A percentile compares a stretch with the other conserved stretches of the same genome.
phyloP scores from a whole-genome alignment of 148 eudicot species.

The Rhododendron griersonianum region DNA sequence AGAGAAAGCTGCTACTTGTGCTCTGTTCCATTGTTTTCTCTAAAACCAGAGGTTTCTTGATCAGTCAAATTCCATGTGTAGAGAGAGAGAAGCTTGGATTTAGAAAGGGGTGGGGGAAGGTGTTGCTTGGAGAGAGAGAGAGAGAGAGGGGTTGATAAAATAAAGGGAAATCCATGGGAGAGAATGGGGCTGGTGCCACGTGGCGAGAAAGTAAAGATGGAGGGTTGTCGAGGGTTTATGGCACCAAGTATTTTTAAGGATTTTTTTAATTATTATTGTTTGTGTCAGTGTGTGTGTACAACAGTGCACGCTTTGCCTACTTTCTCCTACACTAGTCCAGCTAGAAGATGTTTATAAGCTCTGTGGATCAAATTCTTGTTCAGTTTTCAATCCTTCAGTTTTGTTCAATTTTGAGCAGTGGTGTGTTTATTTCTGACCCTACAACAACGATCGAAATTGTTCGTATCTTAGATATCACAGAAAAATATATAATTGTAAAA shows the following conservation, averaged over 20 bases:
- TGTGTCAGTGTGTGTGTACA: neutral
- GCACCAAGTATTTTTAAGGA: neutral
- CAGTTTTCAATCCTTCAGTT: too few relatives aligned
- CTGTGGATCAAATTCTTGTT: too few relatives aligned
- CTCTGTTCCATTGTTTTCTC: constrained; percentile 4
- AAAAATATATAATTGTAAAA: too few relatives aligned
- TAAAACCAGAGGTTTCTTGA: neutral
- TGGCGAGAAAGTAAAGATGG: constrained; percentile 8
- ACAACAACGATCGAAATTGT: too few relatives aligned
- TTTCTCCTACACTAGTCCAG: neutral
- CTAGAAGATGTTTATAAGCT: neutral
- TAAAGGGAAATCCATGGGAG: neutral
- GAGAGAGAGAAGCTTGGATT: neutral
- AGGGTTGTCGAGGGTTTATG: constrained; percentile 17
- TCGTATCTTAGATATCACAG: too few relatives aligned
- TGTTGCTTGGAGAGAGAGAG: neutral
- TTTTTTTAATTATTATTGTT: too few relatives aligned
- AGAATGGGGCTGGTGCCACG: constrained; percentile 15
- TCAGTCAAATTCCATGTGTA: neutral
- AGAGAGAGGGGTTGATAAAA: neutral
- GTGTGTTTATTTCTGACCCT: too few relatives aligned
- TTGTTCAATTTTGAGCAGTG: neutral
- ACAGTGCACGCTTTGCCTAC: neutral
- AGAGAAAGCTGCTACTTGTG: neutral
- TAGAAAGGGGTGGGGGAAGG: neutral